These are phyloP conservation scores for Ophiostoma piceae DNA, from an alignment of 2,329 filamentous ascomycete genomes.

Conservation along the genomic window DNA sequence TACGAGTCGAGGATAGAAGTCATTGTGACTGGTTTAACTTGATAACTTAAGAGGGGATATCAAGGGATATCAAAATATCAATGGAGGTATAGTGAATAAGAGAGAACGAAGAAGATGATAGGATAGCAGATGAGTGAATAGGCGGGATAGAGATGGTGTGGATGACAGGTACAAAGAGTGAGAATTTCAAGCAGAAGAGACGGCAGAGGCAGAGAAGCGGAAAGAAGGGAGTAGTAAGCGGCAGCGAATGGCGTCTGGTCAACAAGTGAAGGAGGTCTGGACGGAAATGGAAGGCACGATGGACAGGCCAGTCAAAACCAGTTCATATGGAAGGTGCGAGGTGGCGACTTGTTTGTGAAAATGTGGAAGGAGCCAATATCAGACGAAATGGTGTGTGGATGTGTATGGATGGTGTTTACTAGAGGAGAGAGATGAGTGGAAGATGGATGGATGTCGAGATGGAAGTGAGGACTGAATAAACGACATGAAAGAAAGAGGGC, in stretches of 20 bases:
- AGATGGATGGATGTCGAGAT: not conserved
- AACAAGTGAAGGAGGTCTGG: not conserved
- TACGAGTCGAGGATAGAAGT: slow-evolving; percentile 28
- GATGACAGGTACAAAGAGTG: not conserved
- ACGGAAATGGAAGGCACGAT: not conserved
- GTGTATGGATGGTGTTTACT: not conserved
- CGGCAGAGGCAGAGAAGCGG: not conserved
- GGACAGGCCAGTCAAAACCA: not conserved
- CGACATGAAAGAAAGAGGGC: slow-evolving; percentile 1
- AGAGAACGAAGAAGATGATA: not conserved
- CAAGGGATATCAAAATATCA: too few species aligned
- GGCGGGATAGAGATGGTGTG: not conserved
- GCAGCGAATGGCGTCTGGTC: too few species aligned
- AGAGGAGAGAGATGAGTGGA: not conserved
- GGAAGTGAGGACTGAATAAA: not conserved
- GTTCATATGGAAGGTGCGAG: not conserved
- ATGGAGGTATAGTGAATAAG: not conserved
- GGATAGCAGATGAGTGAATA: not conserved
- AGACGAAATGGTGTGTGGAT: not conserved
- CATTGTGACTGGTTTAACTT: slow-evolving; percentile 8
- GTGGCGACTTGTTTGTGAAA: not conserved
- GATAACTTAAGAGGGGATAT: too few species aligned
- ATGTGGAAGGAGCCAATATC: not conserved
- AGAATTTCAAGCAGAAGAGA: not conserved
- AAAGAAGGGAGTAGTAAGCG: not conserved